Conservation (phyloP, 2,329 filamentous ascomycete genomes). For the Monosporascus sp. region DNA sequence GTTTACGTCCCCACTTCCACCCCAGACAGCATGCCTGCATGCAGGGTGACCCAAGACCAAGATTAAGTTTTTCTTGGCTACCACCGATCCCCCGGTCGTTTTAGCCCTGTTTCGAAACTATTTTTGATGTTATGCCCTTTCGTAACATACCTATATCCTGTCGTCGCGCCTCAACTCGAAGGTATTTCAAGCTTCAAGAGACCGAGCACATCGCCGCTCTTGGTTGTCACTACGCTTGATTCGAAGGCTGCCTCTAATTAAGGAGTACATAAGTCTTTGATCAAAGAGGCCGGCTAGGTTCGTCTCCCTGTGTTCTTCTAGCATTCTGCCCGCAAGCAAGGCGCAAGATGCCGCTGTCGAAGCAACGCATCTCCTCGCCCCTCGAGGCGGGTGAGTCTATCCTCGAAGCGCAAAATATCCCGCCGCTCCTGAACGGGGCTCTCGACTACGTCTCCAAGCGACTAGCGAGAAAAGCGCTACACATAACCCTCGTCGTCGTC, state of each 20-base stretch:
- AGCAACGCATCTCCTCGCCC: constrained; percentile 55
- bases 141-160: constrained; percentile 14
- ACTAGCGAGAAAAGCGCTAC: constrained; percentile 49
- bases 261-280: no score
- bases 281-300: no score
- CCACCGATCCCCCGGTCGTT: not conserved
- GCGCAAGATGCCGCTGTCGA: constrained; percentile 35
- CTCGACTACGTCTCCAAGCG: constrained; percentile 54
- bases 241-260: no score
- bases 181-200: no score
- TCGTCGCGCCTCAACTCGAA: no score
- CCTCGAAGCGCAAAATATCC: constrained; percentile 53
- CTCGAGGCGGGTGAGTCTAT: constrained; percentile 58
- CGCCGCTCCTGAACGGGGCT: constrained; percentile 46
- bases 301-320: no score
- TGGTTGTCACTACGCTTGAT: no score
- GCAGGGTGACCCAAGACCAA: no score
- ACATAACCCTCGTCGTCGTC: constrained; percentile 54
- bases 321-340: no score
- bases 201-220: no score
- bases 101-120: constrained; percentile 15
- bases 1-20: no score
- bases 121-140: constrained; percentile 14
- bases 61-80: not conserved
- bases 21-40: no score